Percentiles rank a stretch among this genome's conserved stretches.
Conservation (phyloP, 139 green algal species). For the Picochlorum sp. region DNA sequence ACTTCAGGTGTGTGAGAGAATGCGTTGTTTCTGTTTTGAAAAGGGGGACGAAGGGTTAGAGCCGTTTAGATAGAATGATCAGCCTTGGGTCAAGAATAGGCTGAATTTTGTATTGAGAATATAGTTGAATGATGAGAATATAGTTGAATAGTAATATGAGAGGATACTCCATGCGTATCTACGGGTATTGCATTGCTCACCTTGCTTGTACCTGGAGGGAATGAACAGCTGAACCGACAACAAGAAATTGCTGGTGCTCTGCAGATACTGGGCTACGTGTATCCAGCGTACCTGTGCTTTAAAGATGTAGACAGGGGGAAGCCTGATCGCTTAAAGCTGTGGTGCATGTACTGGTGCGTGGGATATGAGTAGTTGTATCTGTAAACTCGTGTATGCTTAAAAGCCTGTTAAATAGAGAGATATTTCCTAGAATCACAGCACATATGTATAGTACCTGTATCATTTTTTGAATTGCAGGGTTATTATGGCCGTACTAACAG, state of each 20-base stretch:
- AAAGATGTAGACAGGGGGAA: slow-evolving; percentile 31
- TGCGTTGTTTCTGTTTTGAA: neutral
- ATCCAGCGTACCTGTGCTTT: slow-evolving; percentile 37
- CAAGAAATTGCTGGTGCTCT: neutral
- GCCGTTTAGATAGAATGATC: too few species aligned
- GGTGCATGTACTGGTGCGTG: slow-evolving; percentile 43
- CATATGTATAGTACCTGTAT: neutral
- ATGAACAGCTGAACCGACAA: neutral
- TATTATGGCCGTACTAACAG: slow-evolving; percentile 20
- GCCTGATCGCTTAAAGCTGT: slow-evolving; percentile 16
- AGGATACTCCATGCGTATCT: too few species aligned
- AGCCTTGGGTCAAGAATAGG: too few species aligned
- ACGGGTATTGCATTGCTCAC: too few species aligned
- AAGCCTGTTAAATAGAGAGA: too few species aligned
- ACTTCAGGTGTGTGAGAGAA: neutral
- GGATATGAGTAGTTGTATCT: neutral
- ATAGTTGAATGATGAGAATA: too few species aligned
- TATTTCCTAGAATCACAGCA: neutral
- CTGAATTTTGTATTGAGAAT: too few species aligned
- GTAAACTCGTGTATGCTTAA: neutral
- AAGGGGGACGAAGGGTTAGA: too few species aligned
- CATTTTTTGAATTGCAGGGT: slow-evolving; percentile 10
- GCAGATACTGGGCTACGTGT: slow-evolving; percentile 33
- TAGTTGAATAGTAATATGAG: too few species aligned
- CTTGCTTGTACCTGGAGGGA: too few species aligned